Conservation (phyloP, 2,329 filamentous ascomycete species). For the Curvularia hawaiiensis region DNA sequence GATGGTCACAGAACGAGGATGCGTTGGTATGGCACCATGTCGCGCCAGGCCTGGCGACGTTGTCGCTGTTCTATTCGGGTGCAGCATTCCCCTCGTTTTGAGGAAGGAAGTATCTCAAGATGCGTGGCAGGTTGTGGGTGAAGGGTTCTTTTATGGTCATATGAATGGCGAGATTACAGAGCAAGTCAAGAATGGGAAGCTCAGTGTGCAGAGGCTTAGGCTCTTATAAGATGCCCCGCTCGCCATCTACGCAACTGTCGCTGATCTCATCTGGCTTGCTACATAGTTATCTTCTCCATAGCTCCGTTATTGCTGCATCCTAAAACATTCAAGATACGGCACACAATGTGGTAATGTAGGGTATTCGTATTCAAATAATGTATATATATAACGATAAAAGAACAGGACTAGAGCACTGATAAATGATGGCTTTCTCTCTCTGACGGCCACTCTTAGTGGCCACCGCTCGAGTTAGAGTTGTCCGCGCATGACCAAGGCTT, state of each 20-base stretch:
- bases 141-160: constrained; percentile 34
- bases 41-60: constrained; percentile 35
- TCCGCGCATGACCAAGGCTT: constrained; percentile 34
- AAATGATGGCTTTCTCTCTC: not conserved
- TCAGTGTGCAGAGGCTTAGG: constrained; percentile 14
- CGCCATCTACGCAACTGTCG: not conserved
- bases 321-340: not conserved
- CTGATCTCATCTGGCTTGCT: not conserved
- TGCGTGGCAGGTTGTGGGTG: constrained; percentile 36
- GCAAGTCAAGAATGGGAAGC: constrained; percentile 20
- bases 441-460: constrained; percentile 2
- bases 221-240: constrained; percentile 5
- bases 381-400: constrained; percentile 5
- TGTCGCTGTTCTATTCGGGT: constrained; percentile 42
- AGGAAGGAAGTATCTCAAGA: constrained; percentile 20
- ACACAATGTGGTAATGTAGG: not conserved
- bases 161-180: constrained; percentile 36
- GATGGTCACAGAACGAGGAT: constrained; percentile 31
- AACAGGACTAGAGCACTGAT: not conserved
- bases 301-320: not conserved
- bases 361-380: constrained; percentile 4
- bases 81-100: constrained; percentile 45
- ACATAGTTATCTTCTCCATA: not conserved
- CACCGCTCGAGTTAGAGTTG: constrained; percentile 29
- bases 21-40: constrained; percentile 39